These are phyloP conservation scores for Pythium aphanidermatum DNA, from an alignment of 352 stramenopile genomes.

Conservation along the genomic window DNA sequence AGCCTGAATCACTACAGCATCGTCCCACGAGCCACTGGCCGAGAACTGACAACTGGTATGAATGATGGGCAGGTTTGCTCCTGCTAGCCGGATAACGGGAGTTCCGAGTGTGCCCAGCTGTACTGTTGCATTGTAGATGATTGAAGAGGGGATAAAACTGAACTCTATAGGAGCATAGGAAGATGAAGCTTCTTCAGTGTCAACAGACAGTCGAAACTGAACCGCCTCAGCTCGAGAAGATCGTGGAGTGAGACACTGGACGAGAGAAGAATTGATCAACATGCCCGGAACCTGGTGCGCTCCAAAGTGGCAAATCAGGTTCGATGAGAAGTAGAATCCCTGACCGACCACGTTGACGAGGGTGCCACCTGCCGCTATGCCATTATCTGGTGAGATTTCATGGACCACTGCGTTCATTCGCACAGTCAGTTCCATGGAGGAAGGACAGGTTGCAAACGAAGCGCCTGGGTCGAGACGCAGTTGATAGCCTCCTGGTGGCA, in stretches of 20 bases:
- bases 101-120: too few species aligned
- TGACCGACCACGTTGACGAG: constrained; percentile 9
- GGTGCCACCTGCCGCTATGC: constrained; percentile 7
- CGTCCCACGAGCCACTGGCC: too few species aligned
- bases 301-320: constrained; percentile 25
- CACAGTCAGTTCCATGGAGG: not conserved
- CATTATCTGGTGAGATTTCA: constrained; percentile 6
- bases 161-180: too few species aligned
- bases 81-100: too few species aligned
- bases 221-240: not conserved
- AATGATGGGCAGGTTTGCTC: too few species aligned
- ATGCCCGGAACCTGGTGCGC: constrained; percentile 1
- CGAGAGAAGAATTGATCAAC: constrained; percentile 7
- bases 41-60: too few species aligned
- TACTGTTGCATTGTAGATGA: too few species aligned
- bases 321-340: constrained; percentile 5
- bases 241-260: constrained; percentile 5
- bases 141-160: too few species aligned
- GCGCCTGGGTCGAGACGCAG: constrained; percentile 1
- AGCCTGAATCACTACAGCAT: too few species aligned
- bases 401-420: constrained; percentile 7
- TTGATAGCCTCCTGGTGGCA: constrained; percentile 3
- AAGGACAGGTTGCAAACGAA: not conserved
- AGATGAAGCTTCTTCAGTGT: too few species aligned
- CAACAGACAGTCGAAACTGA: constrained; percentile 2